phyloP scores from a whole-genome alignment of 225 moss, liverwort and hornwort genomes.

The Anthoceros angustus region DNA sequence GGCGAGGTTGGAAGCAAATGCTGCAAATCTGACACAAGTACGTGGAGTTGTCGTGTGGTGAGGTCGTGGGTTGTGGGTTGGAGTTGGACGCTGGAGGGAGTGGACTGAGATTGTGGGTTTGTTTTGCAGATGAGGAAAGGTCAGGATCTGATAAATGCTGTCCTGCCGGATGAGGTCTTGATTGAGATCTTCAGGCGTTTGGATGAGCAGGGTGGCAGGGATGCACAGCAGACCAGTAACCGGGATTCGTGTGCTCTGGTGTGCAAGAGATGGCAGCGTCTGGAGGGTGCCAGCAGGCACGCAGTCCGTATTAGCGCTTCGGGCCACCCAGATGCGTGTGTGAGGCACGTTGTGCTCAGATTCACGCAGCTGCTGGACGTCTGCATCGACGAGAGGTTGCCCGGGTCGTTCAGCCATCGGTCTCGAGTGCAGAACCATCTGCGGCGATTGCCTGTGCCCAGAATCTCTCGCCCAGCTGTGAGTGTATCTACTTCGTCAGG shows the following conservation, averaged over 20 bases:
- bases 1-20: no score
- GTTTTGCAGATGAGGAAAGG: constrained; percentile 32
- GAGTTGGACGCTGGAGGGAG: no score
- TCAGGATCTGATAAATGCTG: constrained; percentile 36
- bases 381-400: constrained; percentile 40
- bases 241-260: constrained; percentile 52
- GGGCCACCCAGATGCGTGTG: constrained; percentile 37
- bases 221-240: constrained; percentile 14
- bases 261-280: constrained; percentile 42
- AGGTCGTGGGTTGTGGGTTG: no score
- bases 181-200: constrained; percentile 46
- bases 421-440: constrained; percentile 17
- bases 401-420: constrained; percentile 32
- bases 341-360: constrained; percentile 36
- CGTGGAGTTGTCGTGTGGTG: no score
- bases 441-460: constrained; percentile 22
- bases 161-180: constrained; percentile 53
- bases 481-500: not conserved
- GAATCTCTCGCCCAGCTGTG: constrained; percentile 28
- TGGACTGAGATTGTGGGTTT: not conserved
- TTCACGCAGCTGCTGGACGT: constrained; percentile 47
- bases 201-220: constrained; percentile 21
- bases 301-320: constrained; percentile 38
- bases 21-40: no score
- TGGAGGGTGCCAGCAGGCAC: constrained; percentile 44